These are phyloP conservation scores for Coemansia sp. DNA, from an alignment of 192 early-diverging fungal species.

Conservation along the genomic window DNA sequence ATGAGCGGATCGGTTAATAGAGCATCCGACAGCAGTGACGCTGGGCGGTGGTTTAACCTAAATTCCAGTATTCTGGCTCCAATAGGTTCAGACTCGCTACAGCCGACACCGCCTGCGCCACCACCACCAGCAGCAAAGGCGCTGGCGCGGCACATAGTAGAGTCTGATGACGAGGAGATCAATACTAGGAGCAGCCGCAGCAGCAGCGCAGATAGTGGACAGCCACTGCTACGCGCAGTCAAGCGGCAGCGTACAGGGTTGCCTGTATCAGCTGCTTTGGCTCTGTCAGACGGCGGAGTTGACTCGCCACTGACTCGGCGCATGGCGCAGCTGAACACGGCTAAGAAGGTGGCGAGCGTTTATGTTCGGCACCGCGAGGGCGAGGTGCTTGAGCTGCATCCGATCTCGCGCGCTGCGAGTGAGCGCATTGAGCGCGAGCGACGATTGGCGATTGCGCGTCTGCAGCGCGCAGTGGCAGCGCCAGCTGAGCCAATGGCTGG, in stretches of 20 bases:
- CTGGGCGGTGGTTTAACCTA: constrained; percentile 17
- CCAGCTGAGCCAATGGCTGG: neutral
- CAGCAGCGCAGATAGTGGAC: neutral
- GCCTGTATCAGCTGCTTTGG: neutral
- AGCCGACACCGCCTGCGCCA: neutral
- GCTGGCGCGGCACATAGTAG: neutral
- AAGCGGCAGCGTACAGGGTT: neutral
- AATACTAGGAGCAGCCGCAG: neutral
- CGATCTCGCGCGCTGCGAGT: neutral
- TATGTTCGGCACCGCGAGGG: constrained; percentile 26
- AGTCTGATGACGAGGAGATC: neutral
- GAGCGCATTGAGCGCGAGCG: constrained; percentile 3
- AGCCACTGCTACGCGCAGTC: neutral
- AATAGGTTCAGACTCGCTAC: neutral
- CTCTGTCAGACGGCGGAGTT: too few relatives aligned
- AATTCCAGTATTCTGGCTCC: constrained; percentile 17
- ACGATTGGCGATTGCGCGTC: neutral
- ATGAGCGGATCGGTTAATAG: constrained; percentile 17
- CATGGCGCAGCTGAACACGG: neutral
- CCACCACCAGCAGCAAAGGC: neutral
- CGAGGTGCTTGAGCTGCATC: neutral
- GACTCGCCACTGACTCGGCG: neutral
- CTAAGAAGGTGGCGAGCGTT: neutral
- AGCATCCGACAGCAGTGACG: neutral
- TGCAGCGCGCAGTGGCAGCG: neutral